Evolutionary conservation across 73 alveolate species (phyloP).

Genomic region (Urostyla sp.): DNA sequence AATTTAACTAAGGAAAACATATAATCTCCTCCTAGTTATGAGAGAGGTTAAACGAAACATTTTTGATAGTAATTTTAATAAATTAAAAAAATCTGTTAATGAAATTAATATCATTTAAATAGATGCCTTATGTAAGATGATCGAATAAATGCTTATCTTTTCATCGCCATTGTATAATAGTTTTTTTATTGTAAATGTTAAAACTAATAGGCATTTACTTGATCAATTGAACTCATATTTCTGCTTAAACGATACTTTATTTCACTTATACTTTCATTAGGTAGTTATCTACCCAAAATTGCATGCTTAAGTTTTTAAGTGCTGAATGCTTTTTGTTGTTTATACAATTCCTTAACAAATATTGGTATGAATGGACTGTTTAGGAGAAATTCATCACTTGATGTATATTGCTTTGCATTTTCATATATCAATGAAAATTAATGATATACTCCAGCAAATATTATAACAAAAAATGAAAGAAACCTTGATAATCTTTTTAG

Average conservation of each 20-base stretch:
- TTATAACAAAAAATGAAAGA: slow-evolving; percentile 64
- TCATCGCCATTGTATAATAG: slow-evolving; percentile 28
- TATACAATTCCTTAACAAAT: slow-evolving; percentile 13
- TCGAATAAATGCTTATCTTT: slow-evolving; percentile 38
- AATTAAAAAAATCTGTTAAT: too few relatives aligned
- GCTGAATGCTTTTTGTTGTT: background rate
- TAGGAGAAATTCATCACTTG: slow-evolving; percentile 40
- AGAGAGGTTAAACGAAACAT: too few relatives aligned
- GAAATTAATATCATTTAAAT: slow-evolving; percentile 15
- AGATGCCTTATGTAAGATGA: background rate
- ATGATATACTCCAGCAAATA: slow-evolving; percentile 52
- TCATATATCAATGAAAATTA: slow-evolving; percentile 13
- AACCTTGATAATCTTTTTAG: slow-evolving; percentile 60
- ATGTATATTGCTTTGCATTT: slow-evolving; percentile 21
- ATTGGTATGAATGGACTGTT: slow-evolving; percentile 50
- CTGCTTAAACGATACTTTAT: slow-evolving; percentile 1
- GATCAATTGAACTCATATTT: background rate
- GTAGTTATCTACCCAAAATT: slow-evolving; percentile 23
- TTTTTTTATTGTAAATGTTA: background rate
- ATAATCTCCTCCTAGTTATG: too few relatives aligned
- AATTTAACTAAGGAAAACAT: too few relatives aligned
- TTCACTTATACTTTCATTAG: slow-evolving; percentile 42
- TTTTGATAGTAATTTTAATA: too few relatives aligned
- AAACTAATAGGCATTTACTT: background rate
- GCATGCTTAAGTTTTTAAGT: slow-evolving; percentile 1